Conservation (phyloP, 225 moss, liverwort and hornwort genomes). For the Polytrichum commune region DNA sequence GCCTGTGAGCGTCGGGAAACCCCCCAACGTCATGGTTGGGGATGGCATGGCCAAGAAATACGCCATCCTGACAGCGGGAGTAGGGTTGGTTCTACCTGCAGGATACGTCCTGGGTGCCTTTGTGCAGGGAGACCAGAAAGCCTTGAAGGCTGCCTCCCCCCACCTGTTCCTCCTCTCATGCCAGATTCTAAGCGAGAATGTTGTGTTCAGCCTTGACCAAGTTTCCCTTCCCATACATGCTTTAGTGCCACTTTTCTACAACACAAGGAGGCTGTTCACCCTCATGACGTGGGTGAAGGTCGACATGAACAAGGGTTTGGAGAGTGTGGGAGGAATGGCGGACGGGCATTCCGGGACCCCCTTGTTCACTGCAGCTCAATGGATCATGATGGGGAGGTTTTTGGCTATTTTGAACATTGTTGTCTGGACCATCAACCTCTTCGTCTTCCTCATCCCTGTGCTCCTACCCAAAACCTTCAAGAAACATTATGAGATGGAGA, state of each 20-base stretch:
- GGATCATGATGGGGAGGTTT: slow-evolving; percentile 33
- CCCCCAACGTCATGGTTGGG: slow-evolving; percentile 13
- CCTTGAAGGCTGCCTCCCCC: slow-evolving; percentile 12
- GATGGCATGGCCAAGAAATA: slow-evolving; percentile 8
- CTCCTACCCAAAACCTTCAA: slow-evolving; percentile 37
- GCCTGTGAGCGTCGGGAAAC: slow-evolving; percentile 7
- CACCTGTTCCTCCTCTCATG: slow-evolving; percentile 20
- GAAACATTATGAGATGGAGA: slow-evolving; percentile 32
- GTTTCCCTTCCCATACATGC: slow-evolving; percentile 14
- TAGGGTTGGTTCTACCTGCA: slow-evolving; percentile 24
- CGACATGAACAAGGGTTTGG: slow-evolving; percentile 1
- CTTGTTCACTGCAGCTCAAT: slow-evolving; percentile 3
- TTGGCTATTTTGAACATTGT: slow-evolving; percentile 23
- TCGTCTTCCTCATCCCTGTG: slow-evolving; percentile 40
- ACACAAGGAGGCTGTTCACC: slow-evolving; percentile 27
- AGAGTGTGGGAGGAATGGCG: slow-evolving; percentile 3
- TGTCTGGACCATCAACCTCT: slow-evolving; percentile 42
- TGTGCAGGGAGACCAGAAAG: slow-evolving; percentile 18
- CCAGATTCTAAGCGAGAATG: slow-evolving; percentile 16
- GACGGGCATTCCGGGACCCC: not conserved
- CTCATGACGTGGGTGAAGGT: slow-evolving; percentile 16
- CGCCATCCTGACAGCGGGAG: slow-evolving; percentile 1
- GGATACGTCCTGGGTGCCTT: slow-evolving; percentile 19
- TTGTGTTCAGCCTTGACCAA: not conserved
- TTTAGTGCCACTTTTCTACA: slow-evolving; percentile 28